Conservation (phyloP, 1,139 yeast genomes). For the Candida sanyaensis region DNA sequence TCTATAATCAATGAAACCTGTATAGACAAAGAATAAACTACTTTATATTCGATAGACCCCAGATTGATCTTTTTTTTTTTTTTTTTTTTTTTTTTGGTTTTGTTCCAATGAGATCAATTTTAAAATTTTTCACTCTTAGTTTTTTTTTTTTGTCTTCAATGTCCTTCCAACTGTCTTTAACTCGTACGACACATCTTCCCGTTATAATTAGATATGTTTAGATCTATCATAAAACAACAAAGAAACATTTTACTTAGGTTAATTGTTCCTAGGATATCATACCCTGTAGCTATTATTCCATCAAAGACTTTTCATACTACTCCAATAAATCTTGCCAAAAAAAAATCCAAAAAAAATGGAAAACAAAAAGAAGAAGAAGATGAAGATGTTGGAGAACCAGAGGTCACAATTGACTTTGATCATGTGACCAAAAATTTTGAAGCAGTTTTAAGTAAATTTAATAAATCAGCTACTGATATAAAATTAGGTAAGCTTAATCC, state of each 20-base stretch:
- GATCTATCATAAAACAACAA: constrained; percentile 3
- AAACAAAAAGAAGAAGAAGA: constrained; percentile 19
- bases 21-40: background rate
- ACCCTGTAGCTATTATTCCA: background rate
- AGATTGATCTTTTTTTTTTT: background rate
- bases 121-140: background rate
- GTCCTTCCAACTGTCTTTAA: background rate
- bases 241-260: background rate
- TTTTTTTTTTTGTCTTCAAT: background rate
- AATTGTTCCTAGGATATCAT: background rate
- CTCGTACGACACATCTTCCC: background rate
- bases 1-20: constrained; percentile 1
- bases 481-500: constrained; percentile 73
- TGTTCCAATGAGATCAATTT: background rate
- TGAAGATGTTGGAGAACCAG: constrained; percentile 13
- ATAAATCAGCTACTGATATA: constrained; percentile 57
- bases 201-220: constrained; percentile 3
- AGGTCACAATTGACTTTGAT: constrained; percentile 31
- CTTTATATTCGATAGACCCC: background rate
- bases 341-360: constrained; percentile 19
- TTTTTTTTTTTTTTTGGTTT: background rate
- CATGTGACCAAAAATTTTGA: constrained; percentile 50
- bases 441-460: constrained; percentile 51
- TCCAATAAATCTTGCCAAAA: constrained; percentile 11
- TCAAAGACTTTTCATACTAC: constrained; percentile 1